Evolutionary conservation across 768 basidiomycete genomes (phyloP).

Genomic region (Coprinellus aureogranulatus): DNA sequence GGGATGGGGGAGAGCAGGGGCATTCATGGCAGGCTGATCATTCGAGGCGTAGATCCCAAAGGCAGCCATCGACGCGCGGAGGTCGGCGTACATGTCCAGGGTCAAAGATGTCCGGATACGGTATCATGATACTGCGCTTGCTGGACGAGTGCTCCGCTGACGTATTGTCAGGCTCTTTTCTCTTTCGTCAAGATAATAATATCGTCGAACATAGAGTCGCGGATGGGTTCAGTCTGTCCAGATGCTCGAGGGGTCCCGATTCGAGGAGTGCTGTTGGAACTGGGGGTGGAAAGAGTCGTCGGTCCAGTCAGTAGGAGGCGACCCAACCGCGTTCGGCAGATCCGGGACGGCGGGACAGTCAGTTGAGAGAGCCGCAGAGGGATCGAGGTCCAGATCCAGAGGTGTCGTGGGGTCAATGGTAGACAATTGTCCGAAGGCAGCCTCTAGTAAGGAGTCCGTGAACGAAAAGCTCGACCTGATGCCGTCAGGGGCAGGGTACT

Average conservation of each 20-base stretch:
- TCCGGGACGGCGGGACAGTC: neutral
- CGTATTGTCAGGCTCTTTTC: neutral
- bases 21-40: neutral
- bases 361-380: too few relatives aligned
- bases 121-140: neutral
- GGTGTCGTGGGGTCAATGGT: too few relatives aligned
- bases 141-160: neutral
- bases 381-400: too few relatives aligned
- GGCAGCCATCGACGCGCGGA: neutral
- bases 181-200: neutral
- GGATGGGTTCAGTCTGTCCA: too few relatives aligned
- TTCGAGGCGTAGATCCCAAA: neutral
- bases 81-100: conserved; percentile 20
- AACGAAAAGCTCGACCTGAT: too few relatives aligned
- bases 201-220: too few relatives aligned
- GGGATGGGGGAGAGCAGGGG: neutral
- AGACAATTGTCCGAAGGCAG: too few relatives aligned
- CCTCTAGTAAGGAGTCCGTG: too few relatives aligned
- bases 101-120: conserved; percentile 27
- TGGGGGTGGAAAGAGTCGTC: neutral
- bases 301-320: neutral
- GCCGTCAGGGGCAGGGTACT: too few relatives aligned
- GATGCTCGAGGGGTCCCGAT: neutral
- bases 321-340: neutral
- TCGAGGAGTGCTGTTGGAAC: neutral